phyloP scores from a whole-genome alignment of 805 yeast species.

The Starmerella roubikii region DNA sequence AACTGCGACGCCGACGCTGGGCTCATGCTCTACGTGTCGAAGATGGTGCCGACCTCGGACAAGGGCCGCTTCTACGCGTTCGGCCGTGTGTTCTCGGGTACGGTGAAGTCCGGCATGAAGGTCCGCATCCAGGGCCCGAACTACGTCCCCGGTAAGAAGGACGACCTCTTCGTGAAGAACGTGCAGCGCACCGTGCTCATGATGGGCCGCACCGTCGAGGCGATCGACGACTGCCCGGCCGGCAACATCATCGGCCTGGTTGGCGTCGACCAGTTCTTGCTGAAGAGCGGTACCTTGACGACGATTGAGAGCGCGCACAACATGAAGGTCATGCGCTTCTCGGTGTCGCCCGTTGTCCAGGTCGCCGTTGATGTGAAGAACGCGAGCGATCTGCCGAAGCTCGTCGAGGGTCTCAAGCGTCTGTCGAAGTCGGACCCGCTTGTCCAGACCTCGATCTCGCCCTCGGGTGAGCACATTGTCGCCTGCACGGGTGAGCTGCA shows the following conservation, averaged over 20 bases:
- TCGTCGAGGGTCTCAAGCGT: conserved; percentile 99
- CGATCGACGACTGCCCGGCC: conserved; percentile 98
- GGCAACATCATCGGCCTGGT: conserved; percentile 99
- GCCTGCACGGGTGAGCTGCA: conserved; percentile 99
- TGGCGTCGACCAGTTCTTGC: conserved; percentile 99
- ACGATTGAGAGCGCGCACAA: conserved; percentile 94
- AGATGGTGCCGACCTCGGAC: conserved; percentile 99
- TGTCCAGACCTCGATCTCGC: conserved; percentile 75
- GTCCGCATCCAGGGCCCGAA: conserved; percentile 99
- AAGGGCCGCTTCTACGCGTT: conserved; percentile 99
- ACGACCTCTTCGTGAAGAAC: conserved; percentile 91
- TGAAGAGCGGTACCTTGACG: conserved; percentile 98
- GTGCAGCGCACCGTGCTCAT: conserved; percentile 97
- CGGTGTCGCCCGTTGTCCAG: conserved; percentile 98
- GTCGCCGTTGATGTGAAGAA: conserved; percentile 99
- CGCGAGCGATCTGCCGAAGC: conserved; percentile 98
- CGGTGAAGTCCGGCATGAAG: conserved; percentile 97
- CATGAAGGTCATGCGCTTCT: conserved; percentile 99
- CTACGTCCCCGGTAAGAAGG: conserved; percentile 98
- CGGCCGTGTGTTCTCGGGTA: conserved; percentile 99
- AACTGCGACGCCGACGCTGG: conserved; percentile 98
- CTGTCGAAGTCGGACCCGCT: conserved; percentile 99
- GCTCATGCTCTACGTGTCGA: conserved; percentile 97
- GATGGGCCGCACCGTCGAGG: conserved; percentile 99
- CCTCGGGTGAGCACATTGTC: conserved; percentile 98